A percentile compares a stretch with the other conserved stretches of the same genome.
Conservation (phyloP, 2,329 filamentous ascomycete genomes). For the Pseudogymnoascus sp. region DNA sequence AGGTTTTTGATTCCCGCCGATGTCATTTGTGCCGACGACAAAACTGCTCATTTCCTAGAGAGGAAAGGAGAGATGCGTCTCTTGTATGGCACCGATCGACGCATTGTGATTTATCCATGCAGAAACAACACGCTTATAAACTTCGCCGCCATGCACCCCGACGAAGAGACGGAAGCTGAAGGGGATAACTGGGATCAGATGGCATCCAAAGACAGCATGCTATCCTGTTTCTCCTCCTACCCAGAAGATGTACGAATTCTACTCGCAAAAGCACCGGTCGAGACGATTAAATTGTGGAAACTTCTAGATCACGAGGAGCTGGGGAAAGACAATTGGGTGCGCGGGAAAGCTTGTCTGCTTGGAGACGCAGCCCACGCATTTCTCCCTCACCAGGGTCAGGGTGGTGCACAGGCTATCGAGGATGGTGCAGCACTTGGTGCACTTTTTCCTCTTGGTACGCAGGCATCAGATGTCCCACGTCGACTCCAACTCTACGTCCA, state of each 20-base stretch:
- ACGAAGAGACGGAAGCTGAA: constrained; percentile 30
- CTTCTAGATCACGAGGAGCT: constrained; percentile 50
- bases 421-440: constrained; percentile 31
- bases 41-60: constrained; percentile 26
- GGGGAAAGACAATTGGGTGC: neutral
- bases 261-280: constrained; percentile 35
- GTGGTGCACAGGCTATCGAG: constrained; percentile 40
- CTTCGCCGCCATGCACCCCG: constrained; percentile 43
- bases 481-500: constrained; percentile 18
- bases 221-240: neutral
- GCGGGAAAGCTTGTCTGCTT: constrained; percentile 43
- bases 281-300: constrained; percentile 47
- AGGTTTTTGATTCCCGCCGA: constrained; percentile 8
- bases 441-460: constrained; percentile 20
- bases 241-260: neutral
- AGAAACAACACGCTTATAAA: constrained; percentile 36
- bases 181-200: neutral
- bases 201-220: neutral
- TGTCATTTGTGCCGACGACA: constrained; percentile 26
- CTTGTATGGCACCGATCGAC: constrained; percentile 33
- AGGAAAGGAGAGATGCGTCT: constrained; percentile 26
- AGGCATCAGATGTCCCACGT: constrained; percentile 33
- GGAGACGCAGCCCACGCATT: constrained; percentile 62
- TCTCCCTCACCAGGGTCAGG: constrained; percentile 61
- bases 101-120: constrained; percentile 40